Evolutionary conservation across 495 filamentous ascomycete species (phyloP).

Genomic region (Neurospora sp.): DNA sequence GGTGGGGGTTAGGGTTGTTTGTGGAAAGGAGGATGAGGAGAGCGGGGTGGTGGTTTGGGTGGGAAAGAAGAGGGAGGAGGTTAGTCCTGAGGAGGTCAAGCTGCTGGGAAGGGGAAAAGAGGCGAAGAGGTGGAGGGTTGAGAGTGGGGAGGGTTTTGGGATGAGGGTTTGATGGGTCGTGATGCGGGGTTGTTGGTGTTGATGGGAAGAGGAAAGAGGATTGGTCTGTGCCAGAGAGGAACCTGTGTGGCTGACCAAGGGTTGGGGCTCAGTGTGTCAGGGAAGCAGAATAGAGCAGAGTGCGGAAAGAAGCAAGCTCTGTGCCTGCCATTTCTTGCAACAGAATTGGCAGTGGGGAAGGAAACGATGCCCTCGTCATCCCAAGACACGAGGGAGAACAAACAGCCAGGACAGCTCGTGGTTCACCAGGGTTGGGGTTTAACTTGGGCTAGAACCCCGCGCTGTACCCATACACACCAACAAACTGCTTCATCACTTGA

Average conservation of each 20-base stretch:
- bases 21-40: background rate
- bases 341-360: background rate
- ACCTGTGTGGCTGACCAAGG: background rate
- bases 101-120: constrained; percentile 2
- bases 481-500: no score
- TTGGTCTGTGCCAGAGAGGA: background rate
- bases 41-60: background rate
- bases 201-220: background rate
- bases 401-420: background rate
- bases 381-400: background rate
- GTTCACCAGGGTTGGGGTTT: background rate
- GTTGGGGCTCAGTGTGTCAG: background rate
- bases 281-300: background rate
- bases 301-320: background rate
- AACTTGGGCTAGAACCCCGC: background rate
- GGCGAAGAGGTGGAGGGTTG: background rate
- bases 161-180: background rate
- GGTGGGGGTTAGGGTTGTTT: background rate
- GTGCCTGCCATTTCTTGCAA: background rate
- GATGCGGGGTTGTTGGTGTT: background rate
- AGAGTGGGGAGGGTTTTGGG: background rate
- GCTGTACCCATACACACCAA: background rate
- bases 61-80: background rate
- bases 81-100: background rate
- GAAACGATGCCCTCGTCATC: background rate